phyloP scores from a whole-genome alignment of 352 stramenopile genomes.

The Phytopythium ostracodes region DNA sequence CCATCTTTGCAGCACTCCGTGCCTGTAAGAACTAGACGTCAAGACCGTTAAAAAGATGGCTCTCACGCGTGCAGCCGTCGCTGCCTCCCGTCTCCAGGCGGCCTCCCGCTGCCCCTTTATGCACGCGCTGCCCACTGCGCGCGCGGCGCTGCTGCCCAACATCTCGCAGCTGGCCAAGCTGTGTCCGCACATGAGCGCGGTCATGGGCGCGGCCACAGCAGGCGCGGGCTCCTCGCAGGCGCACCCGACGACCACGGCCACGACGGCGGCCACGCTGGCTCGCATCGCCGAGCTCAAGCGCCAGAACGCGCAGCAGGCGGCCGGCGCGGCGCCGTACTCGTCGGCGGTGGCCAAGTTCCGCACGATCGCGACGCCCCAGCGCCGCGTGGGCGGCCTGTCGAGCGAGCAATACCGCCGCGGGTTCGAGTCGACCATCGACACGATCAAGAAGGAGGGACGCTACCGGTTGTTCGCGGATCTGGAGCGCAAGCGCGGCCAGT shows the following conservation, averaged over 20 bases:
- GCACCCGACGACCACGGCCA: slow-evolving; percentile 41
- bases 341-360: slow-evolving; percentile 51
- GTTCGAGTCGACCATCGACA: slow-evolving; percentile 71
- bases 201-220: slow-evolving; percentile 58
- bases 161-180: slow-evolving; percentile 83
- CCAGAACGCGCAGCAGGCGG: slow-evolving; percentile 24
- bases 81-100: slow-evolving; percentile 62
- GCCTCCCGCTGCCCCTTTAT: slow-evolving; percentile 83
- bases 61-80: slow-evolving; percentile 65
- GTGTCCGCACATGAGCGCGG: slow-evolving; percentile 82
- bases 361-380: slow-evolving; percentile 47
- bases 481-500: slow-evolving; percentile 83
- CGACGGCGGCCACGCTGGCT: slow-evolving; percentile 60
- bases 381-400: slow-evolving; percentile 58
- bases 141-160: slow-evolving; percentile 78
- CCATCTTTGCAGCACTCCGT: background rate
- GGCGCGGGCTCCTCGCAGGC: slow-evolving; percentile 55
- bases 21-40: slow-evolving; percentile 9
- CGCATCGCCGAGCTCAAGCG: slow-evolving; percentile 72
- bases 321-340: slow-evolving; percentile 24
- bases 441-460: slow-evolving; percentile 82
- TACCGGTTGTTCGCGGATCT: slow-evolving; percentile 88
- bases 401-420: slow-evolving; percentile 59
- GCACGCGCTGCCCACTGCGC: slow-evolving; percentile 65
- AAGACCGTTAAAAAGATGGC: slow-evolving; percentile 31